A percentile compares a stretch with the other conserved stretches of the same genome.
These are phyloP conservation scores for Penicillium paneum DNA, from an alignment of 2,329 filamentous ascomycete species.

Conservation along the genomic window DNA sequence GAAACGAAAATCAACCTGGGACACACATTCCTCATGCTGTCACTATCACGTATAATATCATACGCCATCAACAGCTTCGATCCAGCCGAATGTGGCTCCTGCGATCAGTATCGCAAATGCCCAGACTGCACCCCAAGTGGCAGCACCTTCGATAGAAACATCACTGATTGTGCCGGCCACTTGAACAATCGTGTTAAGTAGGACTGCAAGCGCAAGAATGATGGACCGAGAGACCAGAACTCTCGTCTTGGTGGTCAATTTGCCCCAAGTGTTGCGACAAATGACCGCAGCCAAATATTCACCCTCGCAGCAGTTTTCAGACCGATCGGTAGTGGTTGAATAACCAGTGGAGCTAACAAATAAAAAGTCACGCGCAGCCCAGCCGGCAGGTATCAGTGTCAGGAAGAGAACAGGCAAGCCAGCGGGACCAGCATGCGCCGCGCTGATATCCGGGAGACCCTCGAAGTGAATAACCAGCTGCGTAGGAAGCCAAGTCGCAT, in stretches of 20 bases:
- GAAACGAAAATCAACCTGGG: not conserved
- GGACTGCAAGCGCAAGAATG: slow-evolving; percentile 45
- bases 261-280: slow-evolving; percentile 58
- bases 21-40: not conserved
- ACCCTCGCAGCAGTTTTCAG: slow-evolving; percentile 57
- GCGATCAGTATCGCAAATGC: slow-evolving; percentile 47
- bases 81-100: slow-evolving; percentile 38
- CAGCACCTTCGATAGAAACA: slow-evolving; percentile 66
- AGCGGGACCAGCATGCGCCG: slow-evolving; percentile 63
- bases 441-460: slow-evolving; percentile 65
- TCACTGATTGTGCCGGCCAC: slow-evolving; percentile 65
- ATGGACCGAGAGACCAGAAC: slow-evolving; percentile 63
- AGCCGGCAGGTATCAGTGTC: slow-evolving; percentile 65
- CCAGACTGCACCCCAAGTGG: slow-evolving; percentile 73
- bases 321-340: slow-evolving; percentile 51
- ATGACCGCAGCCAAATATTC: slow-evolving; percentile 72
- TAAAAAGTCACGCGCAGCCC: slow-evolving; percentile 71
- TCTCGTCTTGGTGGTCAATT: slow-evolving; percentile 57
- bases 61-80: slow-evolving; percentile 40
- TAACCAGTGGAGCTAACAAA: slow-evolving; percentile 58
- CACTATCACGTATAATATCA: slow-evolving; percentile 13
- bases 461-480: slow-evolving; percentile 73
- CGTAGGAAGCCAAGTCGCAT: slow-evolving; percentile 66
- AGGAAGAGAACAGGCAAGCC: slow-evolving; percentile 44
- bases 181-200: slow-evolving; percentile 61